Evolutionary conservation across 129 eudicot species (phyloP).

Genomic region (Flaveria linearis): DNA sequence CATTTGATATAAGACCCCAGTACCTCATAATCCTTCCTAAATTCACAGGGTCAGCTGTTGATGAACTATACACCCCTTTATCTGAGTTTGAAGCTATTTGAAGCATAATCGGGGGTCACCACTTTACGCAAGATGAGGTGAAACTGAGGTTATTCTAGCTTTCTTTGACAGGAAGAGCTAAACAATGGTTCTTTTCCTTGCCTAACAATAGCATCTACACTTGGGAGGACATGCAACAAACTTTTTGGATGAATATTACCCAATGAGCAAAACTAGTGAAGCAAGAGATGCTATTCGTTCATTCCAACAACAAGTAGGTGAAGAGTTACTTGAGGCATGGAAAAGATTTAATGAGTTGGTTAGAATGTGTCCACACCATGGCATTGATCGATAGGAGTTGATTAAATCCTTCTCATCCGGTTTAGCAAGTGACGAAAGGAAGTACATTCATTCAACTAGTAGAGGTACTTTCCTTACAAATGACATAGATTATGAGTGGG

Average conservation of each 20-base stretch:
- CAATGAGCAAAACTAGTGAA: not conserved
- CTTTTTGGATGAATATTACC: not conserved
- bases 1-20: not conserved
- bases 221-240: not conserved
- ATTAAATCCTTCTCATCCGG: not conserved
- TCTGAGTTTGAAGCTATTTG: not conserved
- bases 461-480: not conserved
- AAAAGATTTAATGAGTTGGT: not conserved
- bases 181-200: not conserved
- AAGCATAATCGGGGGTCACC: not conserved
- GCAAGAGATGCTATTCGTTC: not conserved
- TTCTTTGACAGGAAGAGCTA: not conserved
- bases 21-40: not conserved
- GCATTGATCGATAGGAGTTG: not conserved
- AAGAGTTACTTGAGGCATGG: not conserved
- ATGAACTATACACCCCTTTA: not conserved
- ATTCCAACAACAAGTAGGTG: not conserved
- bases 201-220: not conserved
- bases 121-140: not conserved
- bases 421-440: not conserved
- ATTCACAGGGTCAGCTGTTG: not conserved
- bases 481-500: not conserved
- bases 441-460: not conserved
- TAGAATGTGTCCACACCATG: not conserved
- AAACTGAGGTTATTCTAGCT: not conserved